phyloP scores from a whole-genome alignment of 169 alveolate genomes.

The Eimeria acervulina region DNA sequence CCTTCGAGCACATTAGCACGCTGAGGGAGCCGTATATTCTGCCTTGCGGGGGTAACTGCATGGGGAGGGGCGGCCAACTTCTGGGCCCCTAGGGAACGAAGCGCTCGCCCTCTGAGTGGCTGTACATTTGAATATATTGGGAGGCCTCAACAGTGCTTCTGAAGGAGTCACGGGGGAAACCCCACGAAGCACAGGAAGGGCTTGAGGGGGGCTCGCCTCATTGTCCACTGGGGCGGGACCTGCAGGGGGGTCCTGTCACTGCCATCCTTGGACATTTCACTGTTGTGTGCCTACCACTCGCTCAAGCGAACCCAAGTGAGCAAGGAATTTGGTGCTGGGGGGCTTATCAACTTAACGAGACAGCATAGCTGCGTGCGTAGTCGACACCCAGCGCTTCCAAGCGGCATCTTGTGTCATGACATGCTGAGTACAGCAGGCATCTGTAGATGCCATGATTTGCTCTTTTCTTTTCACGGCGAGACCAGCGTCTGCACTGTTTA shows the following conservation, averaged over 20 bases:
- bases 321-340: conserved; percentile 8
- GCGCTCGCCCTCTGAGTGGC: conserved; percentile 68
- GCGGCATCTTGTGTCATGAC: background rate
- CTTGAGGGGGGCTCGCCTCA: conserved; percentile 45
- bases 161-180: conserved; percentile 47
- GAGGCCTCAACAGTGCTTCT: conserved; percentile 45
- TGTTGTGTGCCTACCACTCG: background rate
- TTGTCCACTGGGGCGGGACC: conserved; percentile 15
- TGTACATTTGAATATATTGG: conserved; percentile 23
- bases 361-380: background rate
- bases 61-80: conserved; percentile 71
- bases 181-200: conserved; percentile 70
- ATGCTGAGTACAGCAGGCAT: background rate
- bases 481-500: background rate
- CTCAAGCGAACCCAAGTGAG: background rate
- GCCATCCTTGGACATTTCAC: background rate
- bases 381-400: conserved; percentile 22
- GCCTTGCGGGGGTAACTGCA: conserved; percentile 61
- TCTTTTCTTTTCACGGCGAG: background rate
- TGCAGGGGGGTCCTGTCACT: conserved; percentile 35
- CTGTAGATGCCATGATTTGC: conserved; percentile 22
- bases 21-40: conserved; percentile 41
- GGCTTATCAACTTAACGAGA: background rate
- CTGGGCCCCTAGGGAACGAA: conserved; percentile 71
- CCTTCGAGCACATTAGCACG: conserved; percentile 57